phyloP scores from a whole-genome alignment of 1,284 basidiomycete species.

The Apiotrichum gamsii region DNA sequence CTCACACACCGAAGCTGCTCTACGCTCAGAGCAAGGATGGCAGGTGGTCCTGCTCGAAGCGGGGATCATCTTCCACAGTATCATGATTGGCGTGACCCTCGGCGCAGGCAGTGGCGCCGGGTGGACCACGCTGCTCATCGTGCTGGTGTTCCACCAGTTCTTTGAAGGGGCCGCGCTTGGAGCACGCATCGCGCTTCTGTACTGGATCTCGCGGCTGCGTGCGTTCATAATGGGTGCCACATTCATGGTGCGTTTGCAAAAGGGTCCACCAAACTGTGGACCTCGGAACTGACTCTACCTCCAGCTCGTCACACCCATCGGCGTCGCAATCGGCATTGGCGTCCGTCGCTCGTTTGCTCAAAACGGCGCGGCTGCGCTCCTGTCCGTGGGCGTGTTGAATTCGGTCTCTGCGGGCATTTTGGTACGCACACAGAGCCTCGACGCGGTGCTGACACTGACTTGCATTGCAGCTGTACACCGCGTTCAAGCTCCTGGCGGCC shows the following conservation, averaged over 20 bases:
- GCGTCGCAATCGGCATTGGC: constrained; percentile 35
- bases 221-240: constrained; percentile 23
- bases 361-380: constrained; percentile 30
- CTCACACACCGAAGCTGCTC: not conserved
- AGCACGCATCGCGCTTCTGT: constrained; percentile 27
- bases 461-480: constrained; percentile 22
- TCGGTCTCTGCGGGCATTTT: constrained; percentile 25
- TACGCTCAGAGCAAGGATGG: constrained; percentile 12
- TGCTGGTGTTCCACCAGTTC: constrained; percentile 37
- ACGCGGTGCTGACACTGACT: not conserved
- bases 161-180: constrained; percentile 35
- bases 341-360: constrained; percentile 32
- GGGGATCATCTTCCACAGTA: constrained; percentile 48
- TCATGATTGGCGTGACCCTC: constrained; percentile 29
- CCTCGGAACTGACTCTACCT: not conserved
- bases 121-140: constrained; percentile 26
- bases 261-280: not conserved
- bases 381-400: constrained; percentile 38
- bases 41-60: constrained; percentile 47
- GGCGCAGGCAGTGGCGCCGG: constrained; percentile 22
- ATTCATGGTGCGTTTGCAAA: constrained; percentile 14
- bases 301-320: constrained; percentile 25
- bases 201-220: constrained; percentile 14
- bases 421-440: not conserved
- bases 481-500: constrained; percentile 30